Evolutionary conservation across 345 rosid genomes (phyloP).

Genomic region (Crucihimalaya himalaica): DNA sequence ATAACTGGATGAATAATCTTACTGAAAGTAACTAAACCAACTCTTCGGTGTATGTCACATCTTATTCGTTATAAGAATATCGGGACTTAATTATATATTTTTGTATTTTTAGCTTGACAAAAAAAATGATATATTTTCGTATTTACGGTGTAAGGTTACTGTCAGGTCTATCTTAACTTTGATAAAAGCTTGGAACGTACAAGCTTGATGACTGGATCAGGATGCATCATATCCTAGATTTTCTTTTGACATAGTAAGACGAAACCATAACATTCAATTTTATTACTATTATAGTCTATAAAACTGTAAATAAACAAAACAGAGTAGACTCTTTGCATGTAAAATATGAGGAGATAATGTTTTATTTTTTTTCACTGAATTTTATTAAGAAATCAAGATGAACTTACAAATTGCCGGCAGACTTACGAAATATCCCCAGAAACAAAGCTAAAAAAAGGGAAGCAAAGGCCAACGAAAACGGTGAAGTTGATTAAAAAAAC

Average conservation of each 20-base stretch:
- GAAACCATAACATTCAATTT: not conserved
- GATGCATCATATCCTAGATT: not conserved
- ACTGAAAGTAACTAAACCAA: not conserved
- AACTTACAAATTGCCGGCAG: no score
- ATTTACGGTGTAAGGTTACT: not conserved
- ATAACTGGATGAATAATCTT: not conserved
- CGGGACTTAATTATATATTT: not conserved
- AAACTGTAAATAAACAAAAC: not conserved
- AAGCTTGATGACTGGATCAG: not conserved
- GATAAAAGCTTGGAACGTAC: not conserved
- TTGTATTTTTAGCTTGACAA: no score
- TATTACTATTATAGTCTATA: not conserved
- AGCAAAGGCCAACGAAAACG: no score
- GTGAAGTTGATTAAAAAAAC: no score
- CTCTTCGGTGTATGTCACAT: not conserved
- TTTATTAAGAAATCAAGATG: no score
- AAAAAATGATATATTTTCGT: no score
- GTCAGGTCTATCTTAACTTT: not conserved
- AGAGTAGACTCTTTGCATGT: not conserved
- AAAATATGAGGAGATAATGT: not conserved
- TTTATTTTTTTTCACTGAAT: no score
- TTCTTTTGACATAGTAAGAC: constrained; percentile 1
- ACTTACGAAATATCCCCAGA: no score
- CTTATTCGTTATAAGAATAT: not conserved
- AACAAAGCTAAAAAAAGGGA: no score